phyloP scores from a whole-genome alignment of 768 basidiomycete species.

The Boletus edulis region DNA sequence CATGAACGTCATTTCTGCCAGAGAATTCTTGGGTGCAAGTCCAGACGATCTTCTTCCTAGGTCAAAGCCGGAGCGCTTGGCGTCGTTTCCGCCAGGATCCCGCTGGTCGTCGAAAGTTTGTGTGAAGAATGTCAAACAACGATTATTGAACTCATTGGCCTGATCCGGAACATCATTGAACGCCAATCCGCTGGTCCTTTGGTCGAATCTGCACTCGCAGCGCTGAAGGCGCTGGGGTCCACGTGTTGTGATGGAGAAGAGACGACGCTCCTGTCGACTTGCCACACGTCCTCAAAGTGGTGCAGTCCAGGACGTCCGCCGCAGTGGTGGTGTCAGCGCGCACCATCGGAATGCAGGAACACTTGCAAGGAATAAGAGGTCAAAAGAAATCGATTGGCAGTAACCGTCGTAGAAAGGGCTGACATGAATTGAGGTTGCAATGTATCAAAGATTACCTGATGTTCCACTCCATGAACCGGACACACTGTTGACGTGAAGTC shows the following conservation, averaged over 20 bases:
- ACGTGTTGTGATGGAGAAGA: slow-evolving; percentile 70
- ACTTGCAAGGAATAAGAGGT: too few relatives aligned
- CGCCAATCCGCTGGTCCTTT: slow-evolving; percentile 39
- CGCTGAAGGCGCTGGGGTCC: slow-evolving; percentile 56
- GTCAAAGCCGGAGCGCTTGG: slow-evolving; percentile 67
- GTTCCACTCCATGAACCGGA: too few relatives aligned
- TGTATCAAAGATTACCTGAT: too few relatives aligned
- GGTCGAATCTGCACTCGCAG: slow-evolving; percentile 50
- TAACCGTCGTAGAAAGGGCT: too few relatives aligned
- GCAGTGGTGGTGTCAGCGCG: slow-evolving; percentile 40
- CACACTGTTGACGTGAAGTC: too few relatives aligned
- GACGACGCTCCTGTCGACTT: slow-evolving; percentile 54
- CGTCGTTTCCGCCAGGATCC: slow-evolving; percentile 65
- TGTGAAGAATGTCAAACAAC: slow-evolving; percentile 50
- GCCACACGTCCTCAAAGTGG: slow-evolving; percentile 52
- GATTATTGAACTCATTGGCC: slow-evolving; percentile 51
- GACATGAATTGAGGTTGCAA: too few relatives aligned
- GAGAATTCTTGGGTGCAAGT: slow-evolving; percentile 62
- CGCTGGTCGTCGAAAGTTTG: slow-evolving; percentile 51
- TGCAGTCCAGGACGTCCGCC: slow-evolving; percentile 39
- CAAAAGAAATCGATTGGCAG: too few relatives aligned
- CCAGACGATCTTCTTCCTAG: slow-evolving; percentile 33
- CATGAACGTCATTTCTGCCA: slow-evolving; percentile 64
- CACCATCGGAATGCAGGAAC: too few relatives aligned
- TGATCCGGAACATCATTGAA: slow-evolving; percentile 49